Conservation (phyloP, 805 yeast species). For the Kodamaea fukazawae region DNA sequence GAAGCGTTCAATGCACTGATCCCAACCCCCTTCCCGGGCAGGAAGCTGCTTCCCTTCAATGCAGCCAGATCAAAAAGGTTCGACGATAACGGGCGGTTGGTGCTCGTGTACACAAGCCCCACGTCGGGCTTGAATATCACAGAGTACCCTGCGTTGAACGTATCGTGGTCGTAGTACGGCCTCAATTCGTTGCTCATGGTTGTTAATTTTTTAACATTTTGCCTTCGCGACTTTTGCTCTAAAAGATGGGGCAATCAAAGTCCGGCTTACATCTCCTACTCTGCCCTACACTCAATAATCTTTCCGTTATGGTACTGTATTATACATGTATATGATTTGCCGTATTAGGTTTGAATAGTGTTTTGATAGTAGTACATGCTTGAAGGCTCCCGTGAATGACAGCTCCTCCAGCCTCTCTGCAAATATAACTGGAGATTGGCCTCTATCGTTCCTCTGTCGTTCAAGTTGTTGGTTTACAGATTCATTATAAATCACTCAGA, state of each 20-base stretch:
- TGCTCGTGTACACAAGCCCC: conserved; percentile 53
- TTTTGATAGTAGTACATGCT: too few species aligned
- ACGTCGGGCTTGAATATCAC: conserved; percentile 60
- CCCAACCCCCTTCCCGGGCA: conserved; percentile 18
- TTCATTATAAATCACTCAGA: background rate
- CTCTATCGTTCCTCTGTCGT: background rate
- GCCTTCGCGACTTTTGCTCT: conserved; percentile 1
- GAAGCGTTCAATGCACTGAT: conserved; percentile 12
- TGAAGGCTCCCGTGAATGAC: too few species aligned
- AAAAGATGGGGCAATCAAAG: background rate
- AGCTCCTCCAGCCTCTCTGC: too few species aligned
- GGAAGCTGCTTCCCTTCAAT: conserved; percentile 10
- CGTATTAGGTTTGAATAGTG: too few species aligned
- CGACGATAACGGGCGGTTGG: conserved; percentile 33
- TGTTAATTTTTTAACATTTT: conserved; percentile 1
- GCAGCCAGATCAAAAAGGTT: conserved; percentile 16
- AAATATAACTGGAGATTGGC: too few species aligned
- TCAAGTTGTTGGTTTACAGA: background rate
- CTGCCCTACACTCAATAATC: too few species aligned
- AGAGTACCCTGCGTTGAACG: conserved; percentile 62
- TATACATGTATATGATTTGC: too few species aligned
- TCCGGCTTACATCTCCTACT: too few species aligned
- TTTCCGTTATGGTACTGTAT: too few species aligned
- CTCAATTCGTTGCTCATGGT: conserved; percentile 34
- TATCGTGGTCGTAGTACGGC: conserved; percentile 69